Conservation (phyloP, 345 rosid genomes). For the Garcia nutans region DNA sequence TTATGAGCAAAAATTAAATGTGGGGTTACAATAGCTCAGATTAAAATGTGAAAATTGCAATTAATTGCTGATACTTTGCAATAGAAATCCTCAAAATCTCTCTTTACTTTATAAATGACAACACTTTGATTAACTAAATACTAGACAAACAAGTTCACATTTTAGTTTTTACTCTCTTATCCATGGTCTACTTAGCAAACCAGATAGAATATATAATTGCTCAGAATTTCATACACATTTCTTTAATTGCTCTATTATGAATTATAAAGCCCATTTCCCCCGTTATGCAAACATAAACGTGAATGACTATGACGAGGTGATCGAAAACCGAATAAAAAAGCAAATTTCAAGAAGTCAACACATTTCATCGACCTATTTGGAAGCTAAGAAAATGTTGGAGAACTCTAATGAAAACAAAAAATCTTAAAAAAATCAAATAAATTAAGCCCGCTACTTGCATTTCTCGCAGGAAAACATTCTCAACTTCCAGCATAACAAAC, state of each 20-base stretch:
- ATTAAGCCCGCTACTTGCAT: background rate
- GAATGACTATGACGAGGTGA: background rate
- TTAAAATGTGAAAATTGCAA: background rate
- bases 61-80: background rate
- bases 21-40: background rate
- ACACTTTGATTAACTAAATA: background rate
- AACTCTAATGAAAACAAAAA: background rate
- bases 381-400: background rate
- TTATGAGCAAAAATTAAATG: background rate
- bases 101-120: background rate
- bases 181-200: background rate
- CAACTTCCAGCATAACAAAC: background rate
- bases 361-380: background rate
- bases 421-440: background rate
- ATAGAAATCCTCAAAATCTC: background rate
- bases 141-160: background rate
- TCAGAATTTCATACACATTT: constrained; percentile 3
- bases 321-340: background rate
- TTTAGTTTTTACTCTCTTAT: background rate
- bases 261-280: background rate
- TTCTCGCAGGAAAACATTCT: background rate
- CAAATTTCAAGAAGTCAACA: background rate
- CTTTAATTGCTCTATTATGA: background rate
- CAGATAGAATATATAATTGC: background rate
- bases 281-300: background rate